phyloP scores from a whole-genome alignment of 73 alveolate genomes.

The Paramecium primaurelia region DNA sequence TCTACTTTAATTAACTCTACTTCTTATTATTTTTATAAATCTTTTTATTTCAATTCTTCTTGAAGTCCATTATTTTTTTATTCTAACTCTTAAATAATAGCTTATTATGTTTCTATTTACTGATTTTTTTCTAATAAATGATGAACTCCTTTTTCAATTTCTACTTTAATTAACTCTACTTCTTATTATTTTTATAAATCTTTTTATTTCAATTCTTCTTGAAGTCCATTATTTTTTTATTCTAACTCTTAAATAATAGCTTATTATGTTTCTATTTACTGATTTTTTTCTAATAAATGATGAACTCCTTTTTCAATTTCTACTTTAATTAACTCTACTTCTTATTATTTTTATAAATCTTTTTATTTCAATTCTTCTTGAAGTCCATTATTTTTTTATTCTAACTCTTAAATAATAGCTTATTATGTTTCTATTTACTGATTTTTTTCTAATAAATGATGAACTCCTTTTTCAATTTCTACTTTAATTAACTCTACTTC shows the following conservation, averaged over 20 bases:
- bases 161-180: not conserved
- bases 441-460: not conserved
- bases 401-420: not conserved
- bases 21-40: not conserved
- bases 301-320: not conserved
- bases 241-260: not conserved
- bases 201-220: not conserved
- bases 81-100: not conserved
- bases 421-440: not conserved
- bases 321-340: not conserved
- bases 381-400: not conserved
- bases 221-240: not conserved
- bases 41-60: not conserved
- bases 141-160: not conserved
- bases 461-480: not conserved
- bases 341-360: not conserved
- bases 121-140: not conserved
- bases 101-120: not conserved
- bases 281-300: not conserved
- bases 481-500: not conserved
- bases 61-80: not conserved
- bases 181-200: not conserved
- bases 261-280: not conserved
- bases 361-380: not conserved
- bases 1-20: not conserved